Base-by-base conservation (phyloP, 192 early-diverging fungal genomes). In the Jimgerdemannia lactiflua region DNA sequence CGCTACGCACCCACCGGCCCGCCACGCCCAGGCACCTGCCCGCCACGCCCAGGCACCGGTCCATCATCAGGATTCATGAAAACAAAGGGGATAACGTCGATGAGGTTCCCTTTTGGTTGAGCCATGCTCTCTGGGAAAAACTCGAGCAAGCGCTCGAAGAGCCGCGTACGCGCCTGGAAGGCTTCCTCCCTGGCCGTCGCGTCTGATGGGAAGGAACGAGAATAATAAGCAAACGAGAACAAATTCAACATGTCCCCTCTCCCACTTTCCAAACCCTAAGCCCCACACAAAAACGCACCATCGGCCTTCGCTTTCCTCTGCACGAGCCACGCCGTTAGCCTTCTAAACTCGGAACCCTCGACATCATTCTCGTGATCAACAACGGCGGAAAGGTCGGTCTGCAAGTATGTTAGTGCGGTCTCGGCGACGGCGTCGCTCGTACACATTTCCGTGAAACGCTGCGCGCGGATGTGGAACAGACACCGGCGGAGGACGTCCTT, bases 371-470 rank as follows among this genome's bases (percentile, higher is more conserved):
- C 75, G 67, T 89, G 86, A 73, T 97, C 84, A 4, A 99, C 94
- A 8, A 94, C 85, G 29, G 86, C 86, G 2, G 88, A 81, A 10
- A 99, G 80, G 4, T 90, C 79, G 4, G 82, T 89, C 76, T 94
- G 92, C 54, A 99, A 85, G 74, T 93, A 99, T 41, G 87, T 79
- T 9, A 99, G 85, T 2, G 96, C 95, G 42, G 71, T 73, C 3
- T 82, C 71, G n/a, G 86, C 42, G 69, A 75, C 63, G 77, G n/a
- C 4, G 42, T 76, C 10, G 68, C 70, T 67, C 39, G 69, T 71
- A 68, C 96, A 96, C 75, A 95, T 85, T 70, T 98, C 96, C 70
- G 90, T 85, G 59, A 95, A 96, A 67, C 89, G 84, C 67, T 94
- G 95, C 69, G 89, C 85, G 18, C 95, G 94, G 41, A 97, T 89